Percentiles rank a stretch among this genome's conserved stretches.
Conservation (phyloP, 371 early-diverging fungal species). For the Circinella minor region DNA sequence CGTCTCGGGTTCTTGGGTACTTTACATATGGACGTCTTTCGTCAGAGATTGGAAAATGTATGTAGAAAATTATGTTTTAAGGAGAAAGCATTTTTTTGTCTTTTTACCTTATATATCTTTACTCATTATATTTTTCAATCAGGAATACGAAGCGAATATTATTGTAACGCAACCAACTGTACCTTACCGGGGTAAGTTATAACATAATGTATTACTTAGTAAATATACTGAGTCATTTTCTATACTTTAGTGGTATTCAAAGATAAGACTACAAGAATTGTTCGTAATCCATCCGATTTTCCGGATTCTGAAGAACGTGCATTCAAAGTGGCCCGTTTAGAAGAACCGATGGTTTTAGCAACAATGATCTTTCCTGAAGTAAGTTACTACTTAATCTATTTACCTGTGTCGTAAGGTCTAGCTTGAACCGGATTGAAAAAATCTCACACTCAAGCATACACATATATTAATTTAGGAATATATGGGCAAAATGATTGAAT, state of each 20-base stretch:
- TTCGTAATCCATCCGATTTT: constrained; percentile 92
- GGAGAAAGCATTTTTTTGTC: no score
- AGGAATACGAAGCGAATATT: constrained; percentile 91
- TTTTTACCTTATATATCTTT: background rate
- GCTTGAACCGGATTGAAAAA: background rate
- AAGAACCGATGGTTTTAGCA: constrained; percentile 93
- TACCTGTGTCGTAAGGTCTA: no score
- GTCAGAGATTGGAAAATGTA: constrained; percentile 91
- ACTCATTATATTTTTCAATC: background rate
- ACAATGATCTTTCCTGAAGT: constrained; percentile 91
- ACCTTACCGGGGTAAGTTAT: constrained; percentile 70
- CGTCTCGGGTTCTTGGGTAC: constrained; percentile 96
- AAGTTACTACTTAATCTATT: constrained; percentile 2
- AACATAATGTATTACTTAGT: background rate
- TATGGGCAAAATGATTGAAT: constrained; percentile 87
- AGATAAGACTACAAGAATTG: constrained; percentile 60
- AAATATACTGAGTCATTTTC: background rate
- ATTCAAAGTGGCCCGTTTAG: constrained; percentile 66
- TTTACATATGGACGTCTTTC: constrained; percentile 97
- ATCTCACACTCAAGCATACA: background rate
- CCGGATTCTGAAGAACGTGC: constrained; percentile 79
- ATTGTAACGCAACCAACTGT: constrained; percentile 95
- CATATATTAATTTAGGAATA: constrained; percentile 58
- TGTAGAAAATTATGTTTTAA: background rate
- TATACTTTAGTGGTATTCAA: constrained; percentile 50